Base-by-base conservation (phyloP, 352 stramenopile species). In the Globisporangium echinulatum region DNA sequence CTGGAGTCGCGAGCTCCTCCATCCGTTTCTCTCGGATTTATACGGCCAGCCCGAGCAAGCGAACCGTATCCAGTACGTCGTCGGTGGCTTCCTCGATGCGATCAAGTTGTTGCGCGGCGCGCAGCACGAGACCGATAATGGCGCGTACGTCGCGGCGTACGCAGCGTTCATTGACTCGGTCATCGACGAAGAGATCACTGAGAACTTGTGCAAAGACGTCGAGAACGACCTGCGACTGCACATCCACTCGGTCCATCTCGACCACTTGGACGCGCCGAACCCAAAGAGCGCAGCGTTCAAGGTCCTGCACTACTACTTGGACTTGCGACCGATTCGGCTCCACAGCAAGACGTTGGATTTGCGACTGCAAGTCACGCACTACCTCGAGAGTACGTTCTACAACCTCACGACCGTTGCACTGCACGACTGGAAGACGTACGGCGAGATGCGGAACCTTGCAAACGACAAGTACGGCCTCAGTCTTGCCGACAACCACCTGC, bases 371-470 rank as follows among this genome's bases (percentile, higher is more conserved):
- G 90, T 98, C 15, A 93, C 87, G 40, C 79, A 94, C 61, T 97
- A 97, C 62, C 71, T 98, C n/a, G 90, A 98, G 59, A 93, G 77
- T 58, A 96, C 82, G 46, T 98, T 98, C 63, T 98, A 98, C 69
- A 96, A 98, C 57, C 79, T 98, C 49, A 98, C 92, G 36, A 97
- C 89, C 5, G 74, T 98, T 3, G 89, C 88, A 40, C 65, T 98
- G n/a, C 92, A 98, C 63, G 94, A 98, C 67, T 98, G 92, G 87
- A 96, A 95, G 64, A 97, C 90, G 15, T 98, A 95, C 56, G 82
- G 85, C 7, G 91, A 98, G 54, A 98, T 98, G 91, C 88, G 88
- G 17, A 93, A 92, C 39, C 72, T 98, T 9, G 93, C 92, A 19
- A 90, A 94, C 56, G 88, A 97, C 71, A 97, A 96, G 69, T 98